Percentiles rank a stretch among this genome's conserved stretches.
Evolutionary conservation across 768 basidiomycete species (phyloP).

Genomic region (Panus rudis): DNA sequence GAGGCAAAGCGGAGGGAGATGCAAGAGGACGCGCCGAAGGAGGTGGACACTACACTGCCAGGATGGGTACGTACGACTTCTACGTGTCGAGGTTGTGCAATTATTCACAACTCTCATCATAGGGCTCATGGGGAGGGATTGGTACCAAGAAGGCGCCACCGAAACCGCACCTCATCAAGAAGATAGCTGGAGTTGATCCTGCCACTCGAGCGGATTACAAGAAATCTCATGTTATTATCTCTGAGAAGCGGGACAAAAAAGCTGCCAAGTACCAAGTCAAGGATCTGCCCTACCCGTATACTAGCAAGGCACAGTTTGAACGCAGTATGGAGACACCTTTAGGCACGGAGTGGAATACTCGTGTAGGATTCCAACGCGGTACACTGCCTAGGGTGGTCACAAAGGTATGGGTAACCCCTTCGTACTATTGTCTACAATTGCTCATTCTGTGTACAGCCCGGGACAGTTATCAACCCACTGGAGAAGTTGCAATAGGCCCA

Average conservation of each 20-base stretch:
- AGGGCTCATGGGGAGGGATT: slow-evolving; percentile 91
- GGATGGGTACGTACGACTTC: slow-evolving; percentile 72
- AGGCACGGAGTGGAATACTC: slow-evolving; percentile 91
- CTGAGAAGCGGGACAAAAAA: slow-evolving; percentile 93
- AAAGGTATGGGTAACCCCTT: slow-evolving; percentile 49
- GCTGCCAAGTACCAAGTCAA: slow-evolving; percentile 83
- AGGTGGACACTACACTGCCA: slow-evolving; percentile 84
- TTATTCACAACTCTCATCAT: slow-evolving; percentile 6
- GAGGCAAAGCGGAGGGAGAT: slow-evolving; percentile 78
- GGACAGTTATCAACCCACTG: slow-evolving; percentile 62
- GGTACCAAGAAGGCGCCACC: slow-evolving; percentile 57
- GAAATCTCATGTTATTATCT: slow-evolving; percentile 89
- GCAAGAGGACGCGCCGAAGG: slow-evolving; percentile 78
- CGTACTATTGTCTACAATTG: background rate
- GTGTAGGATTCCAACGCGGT: slow-evolving; percentile 74
- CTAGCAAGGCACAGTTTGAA: slow-evolving; percentile 89
- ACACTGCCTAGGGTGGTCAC: slow-evolving; percentile 83
- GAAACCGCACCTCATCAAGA: slow-evolving; percentile 71
- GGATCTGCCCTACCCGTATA: slow-evolving; percentile 93
- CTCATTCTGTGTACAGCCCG: slow-evolving; percentile 41
- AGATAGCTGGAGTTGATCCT: slow-evolving; percentile 75
- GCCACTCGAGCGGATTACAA: slow-evolving; percentile 74
- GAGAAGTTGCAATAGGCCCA: slow-evolving; percentile 38
- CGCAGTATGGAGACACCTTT: slow-evolving; percentile 73
- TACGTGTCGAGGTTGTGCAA: too few species aligned